Evolutionary conservation across 768 basidiomycete species (phyloP).

Genomic region (Lanmaoa pseudosensibilis): DNA sequence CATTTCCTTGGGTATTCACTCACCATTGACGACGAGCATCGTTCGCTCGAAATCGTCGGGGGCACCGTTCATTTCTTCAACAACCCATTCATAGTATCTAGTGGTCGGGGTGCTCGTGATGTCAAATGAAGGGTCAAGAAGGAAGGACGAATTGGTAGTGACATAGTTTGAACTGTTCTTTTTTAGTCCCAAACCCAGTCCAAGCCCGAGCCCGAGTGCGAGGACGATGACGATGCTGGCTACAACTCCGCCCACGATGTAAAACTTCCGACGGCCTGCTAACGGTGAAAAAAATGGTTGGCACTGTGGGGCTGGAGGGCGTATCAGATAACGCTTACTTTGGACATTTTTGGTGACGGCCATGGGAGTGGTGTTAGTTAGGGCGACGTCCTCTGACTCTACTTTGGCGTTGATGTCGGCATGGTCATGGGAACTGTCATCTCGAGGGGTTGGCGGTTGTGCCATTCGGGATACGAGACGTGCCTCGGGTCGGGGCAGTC

Average conservation of each 20-base stretch:
- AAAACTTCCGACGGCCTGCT: conserved; percentile 24
- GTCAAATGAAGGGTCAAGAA: conserved; percentile 31
- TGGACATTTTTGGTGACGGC: not conserved
- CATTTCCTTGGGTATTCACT: not conserved
- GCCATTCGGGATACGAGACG: conserved; percentile 9
- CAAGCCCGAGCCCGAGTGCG: conserved; percentile 30
- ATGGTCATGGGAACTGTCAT: conserved; percentile 6
- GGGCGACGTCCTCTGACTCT: conserved; percentile 1
- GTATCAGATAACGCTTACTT: conserved; percentile 10
- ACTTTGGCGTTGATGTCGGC: not conserved
- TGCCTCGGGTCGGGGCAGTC: not conserved
- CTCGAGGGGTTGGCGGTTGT: not conserved
- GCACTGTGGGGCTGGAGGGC: not conserved
- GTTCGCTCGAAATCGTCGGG: conserved; percentile 42
- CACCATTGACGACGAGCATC: conserved; percentile 51
- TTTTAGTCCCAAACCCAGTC: conserved; percentile 29
- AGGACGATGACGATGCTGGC: conserved; percentile 14
- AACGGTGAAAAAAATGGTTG: not conserved
- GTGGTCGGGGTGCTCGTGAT: conserved; percentile 35
- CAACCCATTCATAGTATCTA: conserved; percentile 44
- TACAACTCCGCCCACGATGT: conserved; percentile 15
- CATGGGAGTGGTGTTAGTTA: not conserved
- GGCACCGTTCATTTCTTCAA: conserved; percentile 38
- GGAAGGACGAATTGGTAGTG: conserved; percentile 29
- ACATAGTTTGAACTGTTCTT: conserved; percentile 17